Conservation (phyloP, 1,139 yeast species). For the Scheffersomyces stambukii region DNA sequence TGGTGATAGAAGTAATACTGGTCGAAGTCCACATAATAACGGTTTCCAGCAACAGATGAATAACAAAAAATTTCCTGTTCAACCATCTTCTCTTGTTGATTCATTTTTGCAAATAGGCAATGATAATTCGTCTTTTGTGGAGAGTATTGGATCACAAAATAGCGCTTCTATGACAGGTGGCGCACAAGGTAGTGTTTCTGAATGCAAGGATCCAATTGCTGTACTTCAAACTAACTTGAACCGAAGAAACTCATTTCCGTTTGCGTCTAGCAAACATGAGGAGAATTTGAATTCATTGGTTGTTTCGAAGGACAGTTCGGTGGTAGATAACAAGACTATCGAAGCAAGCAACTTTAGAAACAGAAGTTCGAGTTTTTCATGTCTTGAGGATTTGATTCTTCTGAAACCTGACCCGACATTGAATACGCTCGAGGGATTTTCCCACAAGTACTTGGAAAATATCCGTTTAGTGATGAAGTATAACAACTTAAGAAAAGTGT, state of each 20-base stretch:
- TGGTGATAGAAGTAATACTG: slow-evolving; percentile 2
- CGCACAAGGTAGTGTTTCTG: slow-evolving; percentile 3
- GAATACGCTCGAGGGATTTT: slow-evolving; percentile 22
- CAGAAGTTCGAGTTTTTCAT: slow-evolving; percentile 41
- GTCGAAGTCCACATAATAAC: too few species aligned
- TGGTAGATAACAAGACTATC: slow-evolving; percentile 1
- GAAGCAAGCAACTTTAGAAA: slow-evolving; percentile 3
- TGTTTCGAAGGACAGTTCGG: slow-evolving; percentile 5
- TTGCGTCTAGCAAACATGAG: slow-evolving; percentile 11
- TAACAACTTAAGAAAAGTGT: slow-evolving; percentile 15
- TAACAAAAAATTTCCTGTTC: too few species aligned
- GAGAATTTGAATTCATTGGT: slow-evolving; percentile 23
- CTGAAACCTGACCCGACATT: slow-evolving; percentile 8
- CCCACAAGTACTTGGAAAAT: slow-evolving; percentile 18
- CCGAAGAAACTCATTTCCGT: slow-evolving; percentile 46
- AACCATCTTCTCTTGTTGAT: slow-evolving; percentile 15
- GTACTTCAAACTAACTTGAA: slow-evolving; percentile 24
- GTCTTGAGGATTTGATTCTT: slow-evolving; percentile 27
- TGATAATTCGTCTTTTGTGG: slow-evolving; percentile 8
- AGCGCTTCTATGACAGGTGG: slow-evolving; percentile 1
- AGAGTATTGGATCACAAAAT: slow-evolving; percentile 6
- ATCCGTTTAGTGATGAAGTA: slow-evolving; percentile 19
- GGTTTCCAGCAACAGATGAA: too few species aligned
- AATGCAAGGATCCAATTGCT: slow-evolving; percentile 7
- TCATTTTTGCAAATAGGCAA: slow-evolving; percentile 18